Evolutionary conservation across 2,329 filamentous ascomycete species (phyloP).

Genomic region (Fusarium chlamydosporum): DNA sequence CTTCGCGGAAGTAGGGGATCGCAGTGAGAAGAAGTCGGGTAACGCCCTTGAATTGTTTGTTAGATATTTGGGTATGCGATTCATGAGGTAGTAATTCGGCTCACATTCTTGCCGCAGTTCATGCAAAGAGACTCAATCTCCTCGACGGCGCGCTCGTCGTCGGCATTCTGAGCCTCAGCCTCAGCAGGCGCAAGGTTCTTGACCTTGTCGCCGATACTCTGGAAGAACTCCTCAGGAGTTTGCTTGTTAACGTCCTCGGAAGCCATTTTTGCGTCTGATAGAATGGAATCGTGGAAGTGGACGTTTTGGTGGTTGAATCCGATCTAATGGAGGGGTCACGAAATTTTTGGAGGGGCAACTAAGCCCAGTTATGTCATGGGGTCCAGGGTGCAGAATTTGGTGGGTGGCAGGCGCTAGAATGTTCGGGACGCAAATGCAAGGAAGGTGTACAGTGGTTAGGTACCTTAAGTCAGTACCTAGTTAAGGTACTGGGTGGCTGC

Average conservation of each 20-base stretch:
- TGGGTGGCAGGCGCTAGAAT: slow-evolving; percentile 43
- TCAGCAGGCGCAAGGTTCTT: slow-evolving; percentile 63
- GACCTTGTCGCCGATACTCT: slow-evolving; percentile 73
- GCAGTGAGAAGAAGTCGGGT: slow-evolving; percentile 90
- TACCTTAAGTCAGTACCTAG: too few species aligned
- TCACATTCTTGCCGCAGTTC: slow-evolving; percentile 85
- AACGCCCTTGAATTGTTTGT: slow-evolving; percentile 71
- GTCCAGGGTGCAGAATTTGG: slow-evolving; percentile 43
- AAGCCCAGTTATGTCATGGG: slow-evolving; percentile 51
- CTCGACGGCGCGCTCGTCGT: slow-evolving; percentile 71
- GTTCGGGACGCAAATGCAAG: slow-evolving; percentile 36
- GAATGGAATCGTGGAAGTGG: slow-evolving; percentile 32
- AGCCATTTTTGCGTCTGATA: slow-evolving; percentile 57
- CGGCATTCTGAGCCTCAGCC: slow-evolving; percentile 53
- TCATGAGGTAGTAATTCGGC: slow-evolving; percentile 38
- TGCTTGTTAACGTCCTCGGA: slow-evolving; percentile 58
- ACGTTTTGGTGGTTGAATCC: slow-evolving; percentile 34
- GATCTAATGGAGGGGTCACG: slow-evolving; percentile 49
- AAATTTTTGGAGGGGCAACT: slow-evolving; percentile 55
- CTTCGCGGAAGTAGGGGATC: slow-evolving; percentile 97
- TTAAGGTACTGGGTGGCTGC: slow-evolving; percentile 6
- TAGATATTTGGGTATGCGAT: slow-evolving; percentile 22
- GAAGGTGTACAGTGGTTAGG: background rate
- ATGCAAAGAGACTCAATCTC: slow-evolving; percentile 86
- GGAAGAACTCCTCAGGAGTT: slow-evolving; percentile 68